Percentiles rank a stretch among this genome's conserved stretches.
phyloP scores from a whole-genome alignment of 306 rosid genomes.

The Trifolium subterraneum region DNA sequence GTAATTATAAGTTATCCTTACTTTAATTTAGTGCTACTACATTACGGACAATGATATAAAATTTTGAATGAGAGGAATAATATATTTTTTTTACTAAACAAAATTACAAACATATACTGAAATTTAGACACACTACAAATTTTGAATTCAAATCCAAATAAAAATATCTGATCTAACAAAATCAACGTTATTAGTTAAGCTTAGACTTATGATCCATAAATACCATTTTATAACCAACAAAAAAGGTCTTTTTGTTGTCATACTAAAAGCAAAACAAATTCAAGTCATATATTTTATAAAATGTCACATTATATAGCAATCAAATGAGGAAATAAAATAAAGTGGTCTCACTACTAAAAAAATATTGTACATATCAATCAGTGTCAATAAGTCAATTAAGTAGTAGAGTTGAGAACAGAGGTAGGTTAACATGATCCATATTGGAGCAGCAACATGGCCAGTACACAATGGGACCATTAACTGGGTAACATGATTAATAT shows the following conservation, averaged over 20 bases:
- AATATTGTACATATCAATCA: background rate
- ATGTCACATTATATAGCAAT: background rate
- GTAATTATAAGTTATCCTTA: no score
- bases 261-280: background rate
- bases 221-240: no score
- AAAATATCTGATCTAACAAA: no score
- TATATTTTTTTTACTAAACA: no score
- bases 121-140: no score
- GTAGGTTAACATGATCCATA: constrained; percentile 18
- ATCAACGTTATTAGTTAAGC: no score
- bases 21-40: no score
- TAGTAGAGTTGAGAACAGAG: constrained; percentile 2
- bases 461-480: constrained; percentile 39
- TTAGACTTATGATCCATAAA: no score
- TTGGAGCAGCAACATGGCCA: constrained; percentile 18
- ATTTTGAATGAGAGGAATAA: background rate
- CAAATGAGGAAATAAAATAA: background rate
- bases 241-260: background rate
- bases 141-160: no score
- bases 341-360: background rate
- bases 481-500: constrained; percentile 9
- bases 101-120: no score
- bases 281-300: background rate
- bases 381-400: background rate
- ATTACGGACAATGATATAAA: background rate